Base-by-base conservation (phyloP, 306 rosid species). In the Ormosia emarginata region DNA sequence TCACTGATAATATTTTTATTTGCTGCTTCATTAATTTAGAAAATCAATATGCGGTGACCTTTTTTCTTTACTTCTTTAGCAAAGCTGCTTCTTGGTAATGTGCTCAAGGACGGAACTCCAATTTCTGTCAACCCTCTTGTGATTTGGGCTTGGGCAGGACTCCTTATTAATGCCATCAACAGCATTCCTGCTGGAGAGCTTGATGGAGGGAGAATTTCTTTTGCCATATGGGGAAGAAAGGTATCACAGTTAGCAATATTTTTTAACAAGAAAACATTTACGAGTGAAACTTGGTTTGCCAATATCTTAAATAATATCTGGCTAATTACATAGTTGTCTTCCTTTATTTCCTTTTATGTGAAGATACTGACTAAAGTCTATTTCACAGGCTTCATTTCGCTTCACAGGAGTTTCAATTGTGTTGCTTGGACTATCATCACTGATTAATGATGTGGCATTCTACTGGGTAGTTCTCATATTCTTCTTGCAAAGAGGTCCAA, bases 71-170 rank as follows among this genome's bases (percentile, higher is more conserved):
- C 39, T 74, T 82, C 62, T 83, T 79, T 69, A 96, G 99, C 99
- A 33, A 96, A 91, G 90, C 93, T 96, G 82, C 86, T 93, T 70
- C 93, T 96, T 58, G 99, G 99, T 2, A 85, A 89, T 13, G 90
- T 62, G 47, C 97, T 96, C 72, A 91, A 96, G 91, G 99, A 93
- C 55, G 94, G 98, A 78, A 87, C 97, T 69, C 88, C 98, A 29
- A 89, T 93, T 71, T 93, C 99, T 57, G 67, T 96, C 55, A 96
- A 96, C 85, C 98, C 98, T 84, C 97, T 96, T 34, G 93, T 96
- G 84, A 47, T 96, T 68, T 93, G 99, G 99, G 98, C 99, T 62
- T 96, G 98, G 99, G 98, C 98, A 44, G 98, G 99, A 81, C 99
- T 96, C 62, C 97, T 96, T 75, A 96, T 96, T 59, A 96, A 96